Evolutionary conservation across 495 filamentous ascomycete species (phyloP), one percentile per base, ranked within the genome.

Genomic region (Jackrogersella multiformis): DNA sequence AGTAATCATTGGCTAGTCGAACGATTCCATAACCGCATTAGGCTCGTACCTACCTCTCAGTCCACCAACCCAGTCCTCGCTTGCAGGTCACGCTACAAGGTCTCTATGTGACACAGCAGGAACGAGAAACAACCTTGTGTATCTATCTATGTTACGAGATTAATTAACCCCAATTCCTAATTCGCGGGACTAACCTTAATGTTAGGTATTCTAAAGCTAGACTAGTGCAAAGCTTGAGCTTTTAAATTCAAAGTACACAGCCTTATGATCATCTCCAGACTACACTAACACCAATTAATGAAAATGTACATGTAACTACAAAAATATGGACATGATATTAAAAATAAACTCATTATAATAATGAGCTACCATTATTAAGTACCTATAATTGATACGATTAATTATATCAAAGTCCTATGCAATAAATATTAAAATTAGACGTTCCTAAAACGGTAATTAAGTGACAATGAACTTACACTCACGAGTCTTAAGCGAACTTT

Each of bases 81-180:
- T 30, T 10, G 39, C 30, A 64, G 32, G 61, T 56, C 61, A 64
- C 61, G 61, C 51, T 56, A 56, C 61, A 48, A 64, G 49, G 61
- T 42, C 42, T 35, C 52, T 35, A 1, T 16, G 52, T 56, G 54
- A 64, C 61, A 53, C 26, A 55, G 15, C 45, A 42, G 32, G 26
- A 30, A 34, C 49, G 20, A 30, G 48, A 52, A 52, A 48, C 45
- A 23, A 28, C 13, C 26, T 15, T 48, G 5, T 7, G 2, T 36
- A 13, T 20, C 3, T 13, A 52, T 21, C 30, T 28, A 15, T 36
- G 53, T 68, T 59, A 63, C 58, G n/a, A 12, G 65, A 28, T 38
- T 68, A 69, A 69, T 69, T 69, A 69, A 36, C 66, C 66, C 58
- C n/a, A n/a, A 10, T 24, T n/a, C n/a, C n/a, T n/a, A n/a, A 46